A percentile compares a stretch with the other conserved stretches of the same genome.
phyloP scores from a whole-genome alignment of 306 rosid genomes.

The Mucuna pruriens region DNA sequence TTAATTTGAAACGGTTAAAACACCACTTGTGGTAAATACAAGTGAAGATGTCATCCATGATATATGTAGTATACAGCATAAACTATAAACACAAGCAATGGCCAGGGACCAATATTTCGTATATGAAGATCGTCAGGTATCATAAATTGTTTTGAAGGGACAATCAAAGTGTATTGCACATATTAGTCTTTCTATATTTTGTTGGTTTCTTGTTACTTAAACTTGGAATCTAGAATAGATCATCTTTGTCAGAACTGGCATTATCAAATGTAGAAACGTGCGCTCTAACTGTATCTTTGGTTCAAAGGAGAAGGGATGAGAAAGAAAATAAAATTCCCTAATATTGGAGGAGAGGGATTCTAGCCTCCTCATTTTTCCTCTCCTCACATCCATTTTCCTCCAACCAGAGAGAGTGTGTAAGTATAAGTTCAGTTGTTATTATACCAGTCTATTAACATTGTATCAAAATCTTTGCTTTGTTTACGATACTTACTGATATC shows the following conservation, averaged over 20 bases:
- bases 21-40: neutral
- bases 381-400: no score
- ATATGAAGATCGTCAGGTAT: neutral
- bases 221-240: neutral
- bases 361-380: no score
- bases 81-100: neutral
- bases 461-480: no score
- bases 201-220: neutral
- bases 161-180: neutral
- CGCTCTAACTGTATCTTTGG: no score
- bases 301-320: no score
- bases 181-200: neutral
- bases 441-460: no score
- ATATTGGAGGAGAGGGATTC: no score
- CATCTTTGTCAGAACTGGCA: neutral
- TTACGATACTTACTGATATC: neutral
- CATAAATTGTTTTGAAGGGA: neutral
- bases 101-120: conserved; percentile 14
- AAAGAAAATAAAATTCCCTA: no score
- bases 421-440: no score
- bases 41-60: neutral
- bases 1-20: neutral
- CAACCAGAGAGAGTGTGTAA: no score
- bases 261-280: no score
- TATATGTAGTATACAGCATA: neutral